These are phyloP conservation scores for Yarrowia yakushimensis DNA, from an alignment of 805 yeast species.

Conservation along the genomic window DNA sequence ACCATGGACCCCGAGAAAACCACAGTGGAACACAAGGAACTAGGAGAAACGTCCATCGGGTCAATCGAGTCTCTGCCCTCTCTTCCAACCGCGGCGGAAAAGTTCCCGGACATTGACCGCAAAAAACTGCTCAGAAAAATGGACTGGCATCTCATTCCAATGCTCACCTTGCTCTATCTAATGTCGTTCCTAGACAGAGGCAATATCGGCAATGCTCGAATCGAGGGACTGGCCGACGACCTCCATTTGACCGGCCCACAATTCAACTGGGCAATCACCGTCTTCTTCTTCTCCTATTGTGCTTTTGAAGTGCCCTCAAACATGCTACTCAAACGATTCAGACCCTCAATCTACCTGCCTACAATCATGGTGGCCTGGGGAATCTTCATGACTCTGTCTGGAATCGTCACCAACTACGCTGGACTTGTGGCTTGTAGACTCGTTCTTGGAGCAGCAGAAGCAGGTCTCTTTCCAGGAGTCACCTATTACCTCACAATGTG, in stretches of 20 bases:
- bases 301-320: slow-evolving; percentile 33
- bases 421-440: slow-evolving; percentile 41
- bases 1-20: no score
- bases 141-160: slow-evolving; percentile 46
- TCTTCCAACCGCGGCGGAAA: slow-evolving; percentile 11
- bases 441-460: slow-evolving; percentile 44
- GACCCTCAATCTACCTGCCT: slow-evolving; percentile 41
- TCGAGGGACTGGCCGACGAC: slow-evolving; percentile 49
- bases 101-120: slow-evolving; percentile 27
- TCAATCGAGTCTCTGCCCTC: no score
- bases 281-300: slow-evolving; percentile 39
- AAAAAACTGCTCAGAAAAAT: slow-evolving; percentile 38
- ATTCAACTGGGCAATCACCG: slow-evolving; percentile 43
- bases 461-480: slow-evolving; percentile 46
- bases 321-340: slow-evolving; percentile 34
- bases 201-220: slow-evolving; percentile 52
- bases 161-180: slow-evolving; percentile 47
- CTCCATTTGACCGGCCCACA: slow-evolving; percentile 34
- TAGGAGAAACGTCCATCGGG: no score
- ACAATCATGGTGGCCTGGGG: slow-evolving; percentile 39
- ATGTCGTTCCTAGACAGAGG: slow-evolving; percentile 51
- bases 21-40: no score
- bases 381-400: slow-evolving; percentile 39
- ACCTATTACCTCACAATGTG: slow-evolving; percentile 34
- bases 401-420: slow-evolving; percentile 36